phyloP scores from a whole-genome alignment of 2,329 filamentous ascomycete species.

The Microcyclospora pomicola region DNA sequence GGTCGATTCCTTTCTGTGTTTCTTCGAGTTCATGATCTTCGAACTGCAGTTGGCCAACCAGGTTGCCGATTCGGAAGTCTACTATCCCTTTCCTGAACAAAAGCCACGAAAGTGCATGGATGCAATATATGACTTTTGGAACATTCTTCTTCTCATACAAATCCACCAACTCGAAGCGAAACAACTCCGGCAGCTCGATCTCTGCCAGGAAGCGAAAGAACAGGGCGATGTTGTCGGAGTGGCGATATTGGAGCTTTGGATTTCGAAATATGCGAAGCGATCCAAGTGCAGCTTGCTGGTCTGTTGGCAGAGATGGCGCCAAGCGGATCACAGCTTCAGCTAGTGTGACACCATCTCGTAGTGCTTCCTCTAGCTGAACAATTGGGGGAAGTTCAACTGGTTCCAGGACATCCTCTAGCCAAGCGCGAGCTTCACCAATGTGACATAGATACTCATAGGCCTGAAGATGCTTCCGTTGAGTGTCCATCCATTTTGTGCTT shows the following conservation, averaged over 20 bases:
- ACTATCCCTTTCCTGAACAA: conserved; percentile 89
- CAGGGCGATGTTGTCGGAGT: conserved; percentile 94
- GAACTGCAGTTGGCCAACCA: conserved; percentile 92
- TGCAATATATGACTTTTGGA: conserved; percentile 97
- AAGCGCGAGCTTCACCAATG: conserved; percentile 97
- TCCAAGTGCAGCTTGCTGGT: conserved; percentile 18
- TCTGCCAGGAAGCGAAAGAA: conserved; percentile 93
- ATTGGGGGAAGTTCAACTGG: conserved; percentile 78
- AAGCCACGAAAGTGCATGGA: conserved; percentile 95
- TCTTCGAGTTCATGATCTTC: conserved; percentile 95
- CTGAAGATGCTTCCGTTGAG: conserved; percentile 87
- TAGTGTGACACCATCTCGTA: conserved; percentile 84
- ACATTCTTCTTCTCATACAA: conserved; percentile 99
- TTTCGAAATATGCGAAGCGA: conserved; percentile 64
- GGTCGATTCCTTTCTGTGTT: conserved; percentile 93
- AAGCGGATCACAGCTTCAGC: conserved; percentile 88
- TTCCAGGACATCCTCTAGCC: conserved; percentile 81
- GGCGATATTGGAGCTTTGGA: conserved; percentile 75
- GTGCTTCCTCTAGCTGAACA: conserved; percentile 80
- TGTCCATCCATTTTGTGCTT: conserved; percentile 99
- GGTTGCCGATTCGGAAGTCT: conserved; percentile 88
- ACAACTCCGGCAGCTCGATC: conserved; percentile 83
- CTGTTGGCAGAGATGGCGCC: conserved; percentile 55
- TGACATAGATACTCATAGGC: conserved; percentile 98
- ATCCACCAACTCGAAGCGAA: conserved; percentile 93